Percentiles rank a stretch among this genome's conserved stretches.
These are phyloP conservation scores for Penicillium sp. DNA, from an alignment of 2,329 filamentous ascomycete genomes.

Conservation along the genomic window DNA sequence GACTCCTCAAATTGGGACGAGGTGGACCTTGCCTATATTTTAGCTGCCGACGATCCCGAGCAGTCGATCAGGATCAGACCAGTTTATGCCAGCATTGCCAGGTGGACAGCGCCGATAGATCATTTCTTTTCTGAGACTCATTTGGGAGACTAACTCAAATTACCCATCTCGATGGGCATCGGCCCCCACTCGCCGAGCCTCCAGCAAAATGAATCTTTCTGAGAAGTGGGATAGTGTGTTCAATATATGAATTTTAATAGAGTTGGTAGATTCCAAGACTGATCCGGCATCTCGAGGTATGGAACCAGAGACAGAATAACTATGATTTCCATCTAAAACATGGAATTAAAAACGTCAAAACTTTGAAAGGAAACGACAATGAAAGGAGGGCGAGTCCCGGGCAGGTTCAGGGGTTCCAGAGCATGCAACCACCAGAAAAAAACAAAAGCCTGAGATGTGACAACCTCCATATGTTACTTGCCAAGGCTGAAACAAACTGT, in stretches of 20 bases:
- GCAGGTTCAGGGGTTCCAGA: background rate
- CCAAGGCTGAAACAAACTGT: background rate
- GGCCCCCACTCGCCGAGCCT: background rate
- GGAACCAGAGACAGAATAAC: too few relatives aligned
- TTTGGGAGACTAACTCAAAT: background rate
- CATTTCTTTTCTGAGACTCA: background rate
- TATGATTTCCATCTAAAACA: too few relatives aligned
- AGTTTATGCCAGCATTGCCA: background rate
- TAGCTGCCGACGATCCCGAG: background rate
- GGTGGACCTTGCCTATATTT: background rate
- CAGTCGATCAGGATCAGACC: background rate
- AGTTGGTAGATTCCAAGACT: too few relatives aligned
- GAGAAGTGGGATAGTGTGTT: background rate
- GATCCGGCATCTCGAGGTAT: too few relatives aligned
- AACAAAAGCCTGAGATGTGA: background rate
- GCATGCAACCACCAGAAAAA: background rate
- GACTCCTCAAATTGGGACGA: background rate
- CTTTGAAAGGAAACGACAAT: too few relatives aligned
- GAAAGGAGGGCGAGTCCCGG: too few relatives aligned
- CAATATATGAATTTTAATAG: too few relatives aligned
- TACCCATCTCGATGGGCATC: background rate
- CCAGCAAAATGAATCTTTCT: background rate
- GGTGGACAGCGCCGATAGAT: background rate
- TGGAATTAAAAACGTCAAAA: too few relatives aligned
- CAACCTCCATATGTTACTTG: too few relatives aligned